A percentile compares a stretch with the other conserved stretches of the same genome.
Evolutionary conservation across 805 yeast species (phyloP).

Genomic region (Cyberlindnera mrakii): DNA sequence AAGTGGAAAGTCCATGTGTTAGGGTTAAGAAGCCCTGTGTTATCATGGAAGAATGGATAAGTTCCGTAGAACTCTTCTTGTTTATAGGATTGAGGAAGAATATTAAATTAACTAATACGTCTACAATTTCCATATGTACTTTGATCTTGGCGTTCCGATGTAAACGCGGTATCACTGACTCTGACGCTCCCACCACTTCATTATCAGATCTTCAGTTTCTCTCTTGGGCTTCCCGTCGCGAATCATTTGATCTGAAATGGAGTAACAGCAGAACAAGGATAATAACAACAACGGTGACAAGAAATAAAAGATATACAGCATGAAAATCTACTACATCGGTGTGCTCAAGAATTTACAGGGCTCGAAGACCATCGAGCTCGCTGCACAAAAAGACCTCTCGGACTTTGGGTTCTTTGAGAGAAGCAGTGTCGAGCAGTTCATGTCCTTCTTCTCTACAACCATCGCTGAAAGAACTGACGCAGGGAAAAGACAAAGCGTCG

Average conservation of each 20-base stretch:
- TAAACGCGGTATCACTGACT: too few relatives aligned
- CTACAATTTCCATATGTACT: too few relatives aligned
- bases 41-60: too few relatives aligned
- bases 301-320: slow-evolving; percentile 22
- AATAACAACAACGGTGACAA: neutral
- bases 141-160: too few relatives aligned
- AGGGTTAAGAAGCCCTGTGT: too few relatives aligned
- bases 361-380: slow-evolving; percentile 66
- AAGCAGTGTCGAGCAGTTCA: slow-evolving; percentile 77
- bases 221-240: too few relatives aligned
- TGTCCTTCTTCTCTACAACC: slow-evolving; percentile 90
- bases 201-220: too few relatives aligned
- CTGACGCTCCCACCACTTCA: too few relatives aligned
- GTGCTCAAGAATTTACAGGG: slow-evolving; percentile 58
- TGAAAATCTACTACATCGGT: slow-evolving; percentile 92
- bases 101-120: too few relatives aligned
- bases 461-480: slow-evolving; percentile 81
- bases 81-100: too few relatives aligned
- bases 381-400: slow-evolving; percentile 75
- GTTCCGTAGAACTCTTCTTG: too few relatives aligned
- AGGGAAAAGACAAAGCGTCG: slow-evolving; percentile 91
- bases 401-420: slow-evolving; percentile 89
- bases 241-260: neutral
- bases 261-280: neutral
- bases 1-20: too few relatives aligned